Evolutionary conservation across 2,329 filamentous ascomycete species (phyloP).

Genomic region (Fusarium continuum): DNA sequence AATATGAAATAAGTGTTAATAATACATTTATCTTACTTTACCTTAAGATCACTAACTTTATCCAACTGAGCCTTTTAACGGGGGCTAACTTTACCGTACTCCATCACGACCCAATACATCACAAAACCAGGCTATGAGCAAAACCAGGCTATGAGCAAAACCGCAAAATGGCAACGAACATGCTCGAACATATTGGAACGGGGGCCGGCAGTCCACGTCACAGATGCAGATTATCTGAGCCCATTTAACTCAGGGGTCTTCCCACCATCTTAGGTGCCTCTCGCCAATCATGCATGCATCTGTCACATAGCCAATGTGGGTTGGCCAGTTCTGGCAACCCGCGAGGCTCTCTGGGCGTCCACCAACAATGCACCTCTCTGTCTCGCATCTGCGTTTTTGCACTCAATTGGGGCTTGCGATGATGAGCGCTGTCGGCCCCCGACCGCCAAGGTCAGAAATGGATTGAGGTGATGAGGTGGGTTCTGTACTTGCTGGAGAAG

Average conservation of each 20-base stretch:
- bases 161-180: slow-evolving; percentile 3
- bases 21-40: no score
- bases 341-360: slow-evolving; percentile 15
- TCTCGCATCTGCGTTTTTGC: slow-evolving; percentile 1
- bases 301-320: not conserved
- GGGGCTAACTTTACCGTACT: no score
- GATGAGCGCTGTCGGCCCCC: slow-evolving; percentile 1
- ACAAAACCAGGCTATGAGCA: not conserved
- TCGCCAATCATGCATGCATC: slow-evolving; percentile 29
- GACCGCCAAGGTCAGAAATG: not conserved
- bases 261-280: slow-evolving; percentile 6
- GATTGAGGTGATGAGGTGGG: not conserved
- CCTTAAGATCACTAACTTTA: no score
- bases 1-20: no score
- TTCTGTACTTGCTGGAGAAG: not conserved
- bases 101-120: not conserved
- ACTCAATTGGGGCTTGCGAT: not conserved
- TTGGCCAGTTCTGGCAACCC: slow-evolving; percentile 9
- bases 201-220: slow-evolving; percentile 13
- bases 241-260: not conserved
- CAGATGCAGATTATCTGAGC: not conserved
- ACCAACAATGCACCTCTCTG: not conserved
- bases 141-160: not conserved
- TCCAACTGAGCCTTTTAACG: no score
- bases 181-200: slow-evolving; percentile 13